A percentile compares a stretch with the other conserved stretches of the same genome.
These are phyloP conservation scores for Pisolithus sp. DNA, from an alignment of 768 basidiomycete species.

Conservation along the genomic window DNA sequence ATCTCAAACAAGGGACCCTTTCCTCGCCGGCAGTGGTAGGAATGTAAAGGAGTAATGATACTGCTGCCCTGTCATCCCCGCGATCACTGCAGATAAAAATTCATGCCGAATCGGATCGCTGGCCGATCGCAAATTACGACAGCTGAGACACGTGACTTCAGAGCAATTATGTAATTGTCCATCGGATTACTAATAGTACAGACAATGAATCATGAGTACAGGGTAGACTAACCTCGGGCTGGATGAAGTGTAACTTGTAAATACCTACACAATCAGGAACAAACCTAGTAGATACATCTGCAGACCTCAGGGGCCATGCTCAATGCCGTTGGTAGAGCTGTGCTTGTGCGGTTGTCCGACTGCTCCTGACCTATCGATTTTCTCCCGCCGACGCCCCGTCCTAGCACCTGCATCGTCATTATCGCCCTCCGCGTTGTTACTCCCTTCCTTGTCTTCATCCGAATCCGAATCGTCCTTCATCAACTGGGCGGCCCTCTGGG, in stretches of 20 bases:
- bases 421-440: not conserved
- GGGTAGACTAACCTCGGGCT: no score
- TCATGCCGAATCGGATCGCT: not conserved
- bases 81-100: not conserved
- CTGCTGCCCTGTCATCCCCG: no score
- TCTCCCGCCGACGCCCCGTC: not conserved
- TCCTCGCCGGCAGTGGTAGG: not conserved
- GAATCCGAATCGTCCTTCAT: slow-evolving; percentile 42
- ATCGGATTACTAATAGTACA: no score
- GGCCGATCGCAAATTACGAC: slow-evolving; percentile 1
- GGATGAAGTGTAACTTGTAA: no score
- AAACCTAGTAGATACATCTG: not conserved
- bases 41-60: not conserved
- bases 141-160: not conserved
- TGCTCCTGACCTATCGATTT: not conserved
- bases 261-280: no score
- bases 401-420: slow-evolving; percentile 1
- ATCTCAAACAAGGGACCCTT: slow-evolving; percentile 9
- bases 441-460: slow-evolving; percentile 19
- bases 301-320: slow-evolving; percentile 11
- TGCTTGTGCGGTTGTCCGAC: not conserved
- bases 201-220: no score
- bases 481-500: slow-evolving; percentile 57
- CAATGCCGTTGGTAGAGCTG: slow-evolving; percentile 16
- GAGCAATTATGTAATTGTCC: not conserved